These are phyloP conservation scores for Miscanthus lutarioriparius DNA, from an alignment of 176 grass and related monocot species.

Conservation along the genomic window DNA sequence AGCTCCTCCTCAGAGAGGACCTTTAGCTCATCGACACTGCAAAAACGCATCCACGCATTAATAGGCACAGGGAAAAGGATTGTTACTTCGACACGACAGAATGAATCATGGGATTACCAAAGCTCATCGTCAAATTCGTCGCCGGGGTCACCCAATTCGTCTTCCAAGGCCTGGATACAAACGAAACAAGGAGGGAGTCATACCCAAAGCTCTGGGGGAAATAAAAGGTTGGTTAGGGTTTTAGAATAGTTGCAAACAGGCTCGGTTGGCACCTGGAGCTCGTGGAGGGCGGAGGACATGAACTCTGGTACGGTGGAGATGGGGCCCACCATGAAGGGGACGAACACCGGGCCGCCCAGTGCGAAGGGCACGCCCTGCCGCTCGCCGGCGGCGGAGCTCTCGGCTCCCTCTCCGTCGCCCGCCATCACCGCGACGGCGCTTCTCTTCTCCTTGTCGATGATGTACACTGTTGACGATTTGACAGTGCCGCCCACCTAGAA, in stretches of 20 bases:
- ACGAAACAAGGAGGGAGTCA: background rate
- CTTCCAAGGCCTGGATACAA: constrained; percentile 45
- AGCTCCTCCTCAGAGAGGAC: constrained; percentile 80
- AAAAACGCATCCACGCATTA: background rate
- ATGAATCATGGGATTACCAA: constrained; percentile 46
- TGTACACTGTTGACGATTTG: background rate
- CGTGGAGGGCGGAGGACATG: constrained; percentile 53
- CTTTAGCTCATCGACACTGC: constrained; percentile 77
- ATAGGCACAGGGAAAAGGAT: background rate
- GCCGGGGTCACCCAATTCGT: constrained; percentile 47
- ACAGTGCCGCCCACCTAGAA: background rate
- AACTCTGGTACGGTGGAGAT: constrained; percentile 60
- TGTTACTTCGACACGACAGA: background rate
- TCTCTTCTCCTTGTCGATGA: background rate
- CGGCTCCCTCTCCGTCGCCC: constrained; percentile 33
- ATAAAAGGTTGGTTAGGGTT: background rate
- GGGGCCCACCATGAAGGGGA: constrained; percentile 62
- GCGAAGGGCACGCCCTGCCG: constrained; percentile 54
- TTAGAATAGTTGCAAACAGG: background rate
- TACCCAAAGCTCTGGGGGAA: background rate
- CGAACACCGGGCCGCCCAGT: constrained; percentile 74
- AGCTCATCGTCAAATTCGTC: constrained; percentile 69
- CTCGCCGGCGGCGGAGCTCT: constrained; percentile 36
- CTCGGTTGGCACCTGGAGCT: constrained; percentile 55
- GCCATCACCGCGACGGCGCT: background rate